Conservation (phyloP, 2,329 filamentous ascomycete species). For the Phaeoacremonium minimum region DNA sequence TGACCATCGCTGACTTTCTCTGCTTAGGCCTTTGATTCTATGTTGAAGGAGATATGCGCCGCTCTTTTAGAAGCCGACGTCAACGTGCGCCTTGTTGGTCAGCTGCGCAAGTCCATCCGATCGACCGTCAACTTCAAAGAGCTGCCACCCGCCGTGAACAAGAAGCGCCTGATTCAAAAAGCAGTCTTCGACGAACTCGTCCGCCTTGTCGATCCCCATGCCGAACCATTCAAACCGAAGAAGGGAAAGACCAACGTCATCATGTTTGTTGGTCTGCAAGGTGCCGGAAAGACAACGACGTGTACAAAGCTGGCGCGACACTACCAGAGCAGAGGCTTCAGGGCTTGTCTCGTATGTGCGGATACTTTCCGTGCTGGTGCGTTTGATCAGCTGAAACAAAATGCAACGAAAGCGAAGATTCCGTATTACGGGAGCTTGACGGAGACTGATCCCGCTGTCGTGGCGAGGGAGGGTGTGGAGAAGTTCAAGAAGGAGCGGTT, state of each 20-base stretch:
- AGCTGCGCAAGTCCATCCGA: constrained; percentile 90
- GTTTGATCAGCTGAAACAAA: constrained; percentile 98
- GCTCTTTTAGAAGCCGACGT: constrained; percentile 96
- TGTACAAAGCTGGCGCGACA: constrained; percentile 95
- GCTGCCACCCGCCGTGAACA: constrained; percentile 86
- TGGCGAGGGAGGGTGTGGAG: constrained; percentile 92
- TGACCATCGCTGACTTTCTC: constrained; percentile 3
- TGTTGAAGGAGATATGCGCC: constrained; percentile 97
- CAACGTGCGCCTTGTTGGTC: constrained; percentile 88
- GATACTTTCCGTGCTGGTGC: constrained; percentile 98
- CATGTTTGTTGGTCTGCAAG: constrained; percentile 98
- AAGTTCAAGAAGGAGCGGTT: constrained; percentile 99
- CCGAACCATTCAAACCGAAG: constrained; percentile 92
- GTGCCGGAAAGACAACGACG: constrained; percentile 95
- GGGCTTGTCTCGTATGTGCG: constrained; percentile 89
- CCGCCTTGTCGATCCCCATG: constrained; percentile 90
- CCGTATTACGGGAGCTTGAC: constrained; percentile 97
- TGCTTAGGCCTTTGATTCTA: constrained; percentile 83
- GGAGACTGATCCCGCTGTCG: constrained; percentile 90
- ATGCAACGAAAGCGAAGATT: constrained; percentile 97
- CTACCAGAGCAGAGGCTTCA: constrained; percentile 92
- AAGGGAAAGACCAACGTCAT: constrained; percentile 96
- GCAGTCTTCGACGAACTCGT: constrained; percentile 96
- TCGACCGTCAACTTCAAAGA: constrained; percentile 91
- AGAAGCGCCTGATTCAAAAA: constrained; percentile 97